Percentiles rank a stretch among this genome's conserved stretches.
Evolutionary conservation across 805 yeast genomes (phyloP).

Genomic region (Monosporozyma unispora): DNA sequence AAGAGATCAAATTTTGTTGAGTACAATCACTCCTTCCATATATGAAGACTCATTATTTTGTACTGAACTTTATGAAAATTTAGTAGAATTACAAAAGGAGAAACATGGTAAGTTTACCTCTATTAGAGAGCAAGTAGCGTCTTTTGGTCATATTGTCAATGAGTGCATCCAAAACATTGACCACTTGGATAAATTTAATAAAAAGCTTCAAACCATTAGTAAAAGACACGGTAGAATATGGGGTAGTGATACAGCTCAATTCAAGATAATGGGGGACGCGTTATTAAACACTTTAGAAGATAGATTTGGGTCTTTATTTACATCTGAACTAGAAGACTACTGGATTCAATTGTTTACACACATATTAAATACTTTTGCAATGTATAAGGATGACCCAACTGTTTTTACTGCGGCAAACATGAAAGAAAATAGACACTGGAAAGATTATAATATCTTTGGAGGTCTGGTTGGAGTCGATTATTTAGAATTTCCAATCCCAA

Average conservation of each 20-base stretch:
- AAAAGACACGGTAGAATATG: slow-evolving; percentile 68
- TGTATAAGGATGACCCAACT: slow-evolving; percentile 36
- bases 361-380: slow-evolving; percentile 57
- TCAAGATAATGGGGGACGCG: slow-evolving; percentile 67
- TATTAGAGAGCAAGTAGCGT: slow-evolving; percentile 66
- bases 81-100: slow-evolving; percentile 50
- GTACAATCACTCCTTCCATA: background rate
- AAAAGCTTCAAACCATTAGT: slow-evolving; percentile 53
- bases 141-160: slow-evolving; percentile 71
- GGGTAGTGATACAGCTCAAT: slow-evolving; percentile 61
- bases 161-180: slow-evolving; percentile 59
- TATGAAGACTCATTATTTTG: slow-evolving; percentile 53
- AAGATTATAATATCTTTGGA: background rate
- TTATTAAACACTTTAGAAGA: slow-evolving; percentile 59
- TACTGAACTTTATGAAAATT: slow-evolving; percentile 64
- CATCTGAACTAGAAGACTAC: slow-evolving; percentile 52
- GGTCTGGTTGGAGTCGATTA: background rate
- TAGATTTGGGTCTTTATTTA: slow-evolving; percentile 44
- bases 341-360: slow-evolving; percentile 67
- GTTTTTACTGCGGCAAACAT: background rate
- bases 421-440: background rate
- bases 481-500: background rate
- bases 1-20: background rate
- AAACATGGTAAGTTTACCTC: slow-evolving; percentile 64
- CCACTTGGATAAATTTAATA: slow-evolving; percentile 47